phyloP scores from a whole-genome alignment of 306 rosid species.

The Corylus avellana region DNA sequence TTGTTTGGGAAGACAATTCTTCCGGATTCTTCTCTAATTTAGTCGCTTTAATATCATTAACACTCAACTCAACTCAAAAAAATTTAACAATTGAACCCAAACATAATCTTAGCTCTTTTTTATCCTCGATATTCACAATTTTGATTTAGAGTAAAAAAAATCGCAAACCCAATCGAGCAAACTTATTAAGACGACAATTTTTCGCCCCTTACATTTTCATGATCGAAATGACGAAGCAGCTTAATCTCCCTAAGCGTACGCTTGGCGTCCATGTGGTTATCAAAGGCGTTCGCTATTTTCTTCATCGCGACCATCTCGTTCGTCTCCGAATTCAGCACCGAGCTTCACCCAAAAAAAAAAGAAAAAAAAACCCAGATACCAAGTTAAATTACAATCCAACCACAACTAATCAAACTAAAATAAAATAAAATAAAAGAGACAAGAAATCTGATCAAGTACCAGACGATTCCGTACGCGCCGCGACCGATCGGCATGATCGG shows the following conservation, averaged over 20 bases:
- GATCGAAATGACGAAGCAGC: conserved; percentile 95
- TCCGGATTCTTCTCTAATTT: no score
- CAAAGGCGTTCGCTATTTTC: conserved; percentile 94
- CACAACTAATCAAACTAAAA: conserved; percentile 12
- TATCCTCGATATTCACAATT: no score
- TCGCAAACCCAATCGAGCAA: neutral
- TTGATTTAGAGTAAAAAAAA: no score
- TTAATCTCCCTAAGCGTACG: conserved; percentile 98
- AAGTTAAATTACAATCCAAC: conserved; percentile 2
- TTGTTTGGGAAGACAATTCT: no score
- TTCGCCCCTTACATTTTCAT: conserved; percentile 79
- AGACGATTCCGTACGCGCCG: conserved; percentile 95
- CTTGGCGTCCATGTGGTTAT: conserved; percentile 95
- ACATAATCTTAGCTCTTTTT: no score
- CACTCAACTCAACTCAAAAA: neutral
- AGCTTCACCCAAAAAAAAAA: conserved; percentile 41
- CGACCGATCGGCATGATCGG: conserved; percentile 98
- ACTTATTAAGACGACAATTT: neutral
- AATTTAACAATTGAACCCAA: no score
- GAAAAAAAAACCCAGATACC: neutral
- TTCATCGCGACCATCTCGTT: conserved; percentile 91
- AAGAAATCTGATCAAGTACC: conserved; percentile 42
- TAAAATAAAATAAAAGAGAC: neutral
- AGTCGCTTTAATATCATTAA: no score
- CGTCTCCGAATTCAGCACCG: conserved; percentile 84